Conservation (phyloP, 2,329 filamentous ascomycete genomes). For the Neonectria coccinea region DNA sequence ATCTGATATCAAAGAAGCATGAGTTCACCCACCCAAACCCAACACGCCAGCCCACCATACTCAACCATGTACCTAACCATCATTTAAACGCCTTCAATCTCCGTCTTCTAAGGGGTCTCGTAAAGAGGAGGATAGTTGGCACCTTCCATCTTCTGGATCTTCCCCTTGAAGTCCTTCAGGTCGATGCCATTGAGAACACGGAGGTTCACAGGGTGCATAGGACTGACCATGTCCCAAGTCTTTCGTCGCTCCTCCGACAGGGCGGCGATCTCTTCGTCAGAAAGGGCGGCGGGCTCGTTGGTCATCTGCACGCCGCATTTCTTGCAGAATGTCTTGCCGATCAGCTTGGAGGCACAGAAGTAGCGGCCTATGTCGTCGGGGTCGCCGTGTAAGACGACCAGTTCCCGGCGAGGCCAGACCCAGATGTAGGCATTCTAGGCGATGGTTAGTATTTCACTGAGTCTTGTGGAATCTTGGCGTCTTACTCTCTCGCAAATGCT, state of each 20-base stretch:
- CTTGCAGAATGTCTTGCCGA: slow-evolving; percentile 61
- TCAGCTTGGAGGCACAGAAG: slow-evolving; percentile 47
- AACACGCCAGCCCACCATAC: background rate
- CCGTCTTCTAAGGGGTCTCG: slow-evolving; percentile 8
- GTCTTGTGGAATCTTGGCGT: background rate
- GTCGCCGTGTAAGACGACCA: slow-evolving; percentile 55
- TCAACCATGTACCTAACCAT: background rate
- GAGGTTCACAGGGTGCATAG: slow-evolving; percentile 52
- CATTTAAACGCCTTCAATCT: background rate
- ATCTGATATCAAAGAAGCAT: too few relatives aligned
- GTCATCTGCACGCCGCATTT: slow-evolving; percentile 59
- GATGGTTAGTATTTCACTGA: background rate
- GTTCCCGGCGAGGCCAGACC: slow-evolving; percentile 56
- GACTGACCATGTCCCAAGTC: slow-evolving; percentile 32
- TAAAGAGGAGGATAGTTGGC: slow-evolving; percentile 3
- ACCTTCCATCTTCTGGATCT: background rate
- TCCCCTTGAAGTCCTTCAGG: slow-evolving; percentile 12
- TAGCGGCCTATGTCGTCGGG: slow-evolving; percentile 56
- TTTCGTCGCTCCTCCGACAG: slow-evolving; percentile 45
- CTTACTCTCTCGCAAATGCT: slow-evolving; percentile 60
- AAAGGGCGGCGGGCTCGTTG: slow-evolving; percentile 46
- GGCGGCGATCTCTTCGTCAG: slow-evolving; percentile 52
- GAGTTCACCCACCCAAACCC: background rate
- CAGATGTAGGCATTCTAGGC: slow-evolving; percentile 57
- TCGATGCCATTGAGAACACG: slow-evolving; percentile 42